Base-by-base conservation (phyloP, 768 basidiomycete genomes). In the Tricholomella constricta region DNA sequence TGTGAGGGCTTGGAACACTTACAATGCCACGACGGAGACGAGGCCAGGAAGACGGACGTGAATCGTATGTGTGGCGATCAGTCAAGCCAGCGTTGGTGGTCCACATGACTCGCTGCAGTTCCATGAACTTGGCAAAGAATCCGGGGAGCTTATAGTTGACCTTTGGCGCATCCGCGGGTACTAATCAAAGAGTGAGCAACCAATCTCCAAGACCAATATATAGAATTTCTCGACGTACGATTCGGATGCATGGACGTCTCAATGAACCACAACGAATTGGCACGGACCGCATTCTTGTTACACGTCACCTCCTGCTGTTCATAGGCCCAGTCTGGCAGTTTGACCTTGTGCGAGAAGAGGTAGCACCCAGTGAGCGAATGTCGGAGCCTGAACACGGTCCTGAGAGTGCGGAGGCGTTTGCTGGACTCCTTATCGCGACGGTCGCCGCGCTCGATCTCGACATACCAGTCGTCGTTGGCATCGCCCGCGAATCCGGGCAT, bases 221-320 rank as follows among this genome's bases (percentile, higher is more conserved):
- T 8, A 57, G 35, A 43, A n/a, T 22, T 51, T 41, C 31, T 38
- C 6, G 19, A 59, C 38, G 80, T 91, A 63, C 66, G 95, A 89
- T 68, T 45, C 79, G 76, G 77, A 65, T 98, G 94, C 23, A 63
- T 76, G 43, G 89, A 81, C 2, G 94, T 97, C 76, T 99, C 97
- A 36, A 98, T 75, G 62, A 82, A 93, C 97, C 97, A 98, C 55
- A 98, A 66, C 26, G 94, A 94, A 69, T 98, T 98, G 2, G 78
- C 81, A 68, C 75, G 80, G 22, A 88, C 88, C 11, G 97, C 95
- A 62, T 98, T 96, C 79, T 94, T 98, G 73, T 99, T 99, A 71
- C 97, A 99, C 0, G 97, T 98, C 46, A 99, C 97, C 65, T 99
- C 97, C 68, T 99, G 97, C 69, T 99, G 97, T 65, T 98, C 97